Percentiles rank a stretch among this genome's conserved stretches.
phyloP scores from a whole-genome alignment of 176 grass and related monocot species.

The Oryza brachyantha region DNA sequence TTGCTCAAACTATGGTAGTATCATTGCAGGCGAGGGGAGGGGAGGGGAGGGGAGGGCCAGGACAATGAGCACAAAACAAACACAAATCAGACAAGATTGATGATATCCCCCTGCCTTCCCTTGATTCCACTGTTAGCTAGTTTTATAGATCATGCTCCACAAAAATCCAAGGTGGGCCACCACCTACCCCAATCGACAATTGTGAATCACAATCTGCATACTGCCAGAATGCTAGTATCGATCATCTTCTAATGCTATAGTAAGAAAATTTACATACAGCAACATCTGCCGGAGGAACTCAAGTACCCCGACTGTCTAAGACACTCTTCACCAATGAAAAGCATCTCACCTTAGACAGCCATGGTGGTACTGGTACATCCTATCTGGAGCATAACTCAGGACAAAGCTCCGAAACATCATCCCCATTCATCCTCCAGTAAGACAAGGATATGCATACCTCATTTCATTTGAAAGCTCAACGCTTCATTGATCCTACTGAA shows the following conservation, averaged over 20 bases:
- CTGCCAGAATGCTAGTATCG: neutral
- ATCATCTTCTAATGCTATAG: neutral
- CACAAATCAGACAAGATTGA: neutral
- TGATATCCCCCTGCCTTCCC: neutral
- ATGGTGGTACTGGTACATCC: neutral
- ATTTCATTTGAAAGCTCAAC: constrained; percentile 44
- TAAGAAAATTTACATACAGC: constrained; percentile 16
- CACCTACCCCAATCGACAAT: neutral
- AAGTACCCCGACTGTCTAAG: neutral
- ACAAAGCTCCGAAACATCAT: neutral
- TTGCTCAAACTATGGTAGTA: neutral
- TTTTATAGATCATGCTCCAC: neutral
- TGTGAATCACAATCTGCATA: constrained; percentile 18
- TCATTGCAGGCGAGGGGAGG: neutral
- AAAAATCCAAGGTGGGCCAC: neutral
- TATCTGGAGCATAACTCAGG: neutral
- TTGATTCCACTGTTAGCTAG: neutral
- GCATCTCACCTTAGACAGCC: neutral
- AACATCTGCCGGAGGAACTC: neutral
- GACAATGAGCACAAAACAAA: neutral
- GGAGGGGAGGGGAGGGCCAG: neutral
- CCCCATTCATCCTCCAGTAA: neutral
- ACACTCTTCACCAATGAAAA: neutral
- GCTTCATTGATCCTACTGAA: constrained; percentile 96
- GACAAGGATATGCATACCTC: neutral